A percentile compares a stretch with the other conserved stretches of the same genome.
phyloP scores from a whole-genome alignment of 2,329 filamentous ascomycete genomes.

The Colletotrichum siamense region DNA sequence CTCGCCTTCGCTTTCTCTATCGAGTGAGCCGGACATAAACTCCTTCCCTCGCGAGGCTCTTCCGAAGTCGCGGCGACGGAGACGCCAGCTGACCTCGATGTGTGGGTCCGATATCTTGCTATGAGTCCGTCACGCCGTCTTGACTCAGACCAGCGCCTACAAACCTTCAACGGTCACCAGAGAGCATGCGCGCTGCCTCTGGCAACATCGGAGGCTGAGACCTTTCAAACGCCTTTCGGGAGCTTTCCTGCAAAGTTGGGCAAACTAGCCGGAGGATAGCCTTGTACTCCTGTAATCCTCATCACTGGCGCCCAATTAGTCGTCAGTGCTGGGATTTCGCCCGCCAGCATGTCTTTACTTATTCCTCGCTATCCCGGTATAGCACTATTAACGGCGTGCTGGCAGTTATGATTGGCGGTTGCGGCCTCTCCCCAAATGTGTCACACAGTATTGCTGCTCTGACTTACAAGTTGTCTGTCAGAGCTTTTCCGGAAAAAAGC shows the following conservation, averaged over 20 bases:
- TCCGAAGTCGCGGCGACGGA: neutral
- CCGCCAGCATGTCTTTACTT: neutral
- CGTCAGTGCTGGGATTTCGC: neutral
- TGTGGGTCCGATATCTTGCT: neutral
- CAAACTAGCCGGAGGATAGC: neutral
- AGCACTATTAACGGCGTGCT: neutral
- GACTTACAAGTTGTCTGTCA: neutral
- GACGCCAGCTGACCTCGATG: neutral
- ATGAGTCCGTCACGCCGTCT: constrained; percentile 1
- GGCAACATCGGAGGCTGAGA: neutral
- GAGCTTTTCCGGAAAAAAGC: neutral
- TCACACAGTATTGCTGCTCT: neutral
- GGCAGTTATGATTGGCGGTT: neutral
- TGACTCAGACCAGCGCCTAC: constrained; percentile 4
- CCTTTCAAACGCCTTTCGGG: neutral
- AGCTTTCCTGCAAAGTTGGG: neutral
- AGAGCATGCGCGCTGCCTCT: neutral
- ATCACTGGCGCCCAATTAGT: neutral
- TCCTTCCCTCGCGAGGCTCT: neutral
- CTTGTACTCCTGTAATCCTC: neutral
- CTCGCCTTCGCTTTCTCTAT: neutral
- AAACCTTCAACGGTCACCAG: neutral
- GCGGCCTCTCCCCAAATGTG: neutral
- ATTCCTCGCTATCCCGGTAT: neutral
- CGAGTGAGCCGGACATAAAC: neutral